Conservation (phyloP, 1,284 basidiomycete species). For the Gomphus sp. region DNA sequence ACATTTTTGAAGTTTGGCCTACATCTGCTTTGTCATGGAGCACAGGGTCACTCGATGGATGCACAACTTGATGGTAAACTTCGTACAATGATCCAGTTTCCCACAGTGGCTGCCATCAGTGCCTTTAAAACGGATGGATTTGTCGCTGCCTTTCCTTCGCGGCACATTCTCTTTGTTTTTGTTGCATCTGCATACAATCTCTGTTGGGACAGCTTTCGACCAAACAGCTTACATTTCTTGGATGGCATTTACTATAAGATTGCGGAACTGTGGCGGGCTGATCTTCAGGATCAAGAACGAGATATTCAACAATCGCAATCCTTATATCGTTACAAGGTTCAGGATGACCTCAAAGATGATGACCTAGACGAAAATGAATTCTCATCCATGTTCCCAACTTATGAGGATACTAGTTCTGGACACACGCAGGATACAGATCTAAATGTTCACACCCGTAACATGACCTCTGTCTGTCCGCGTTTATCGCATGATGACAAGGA, state of each 20-base stretch:
- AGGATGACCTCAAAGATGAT: conserved; percentile 59
- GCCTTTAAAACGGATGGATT: background rate
- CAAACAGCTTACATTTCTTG: background rate
- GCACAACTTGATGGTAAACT: background rate
- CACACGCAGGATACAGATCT: conserved; percentile 7
- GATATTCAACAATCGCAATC: conserved; percentile 59
- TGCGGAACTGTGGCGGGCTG: conserved; percentile 75
- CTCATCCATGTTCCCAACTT: conserved; percentile 75
- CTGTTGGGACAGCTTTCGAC: conserved; percentile 21
- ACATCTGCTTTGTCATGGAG: background rate
- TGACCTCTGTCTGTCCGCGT: background rate
- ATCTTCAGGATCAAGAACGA: conserved; percentile 64
- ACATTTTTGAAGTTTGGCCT: conserved; percentile 3
- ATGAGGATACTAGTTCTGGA: conserved; percentile 47
- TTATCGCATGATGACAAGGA: background rate
- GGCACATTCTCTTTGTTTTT: conserved; percentile 19
- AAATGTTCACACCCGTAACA: background rate
- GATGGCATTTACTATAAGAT: conserved; percentile 56
- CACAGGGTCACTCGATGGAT: background rate
- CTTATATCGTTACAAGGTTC: conserved; percentile 69
- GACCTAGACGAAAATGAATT: conserved; percentile 81
- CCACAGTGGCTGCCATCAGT: background rate
- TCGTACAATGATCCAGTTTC: conserved; percentile 1
- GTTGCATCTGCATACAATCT: conserved; percentile 40
- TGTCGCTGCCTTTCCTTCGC: background rate